Base-by-base conservation (phyloP, 2,329 filamentous ascomycete species). In the Colletotrichum noveboracense region DNA sequence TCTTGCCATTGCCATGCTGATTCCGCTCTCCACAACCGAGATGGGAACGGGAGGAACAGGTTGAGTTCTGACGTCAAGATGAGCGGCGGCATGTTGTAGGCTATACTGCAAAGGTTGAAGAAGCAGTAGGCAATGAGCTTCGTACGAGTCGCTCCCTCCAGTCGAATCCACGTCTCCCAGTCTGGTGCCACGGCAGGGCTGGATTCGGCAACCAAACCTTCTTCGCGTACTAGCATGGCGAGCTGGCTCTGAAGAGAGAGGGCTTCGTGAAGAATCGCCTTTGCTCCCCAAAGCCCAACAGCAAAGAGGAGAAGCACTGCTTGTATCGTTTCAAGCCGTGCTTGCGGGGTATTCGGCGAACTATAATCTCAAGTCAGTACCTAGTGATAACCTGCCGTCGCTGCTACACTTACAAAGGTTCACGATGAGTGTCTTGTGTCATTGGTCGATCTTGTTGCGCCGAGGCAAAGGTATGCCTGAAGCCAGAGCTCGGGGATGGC, bases 261-360 rank as follows among this genome's bases (percentile, higher is more conserved):
- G 0, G 91, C 89, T 76, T 93, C 91, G 70, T 91, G 88, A 8
- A 92, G 82, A 43, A 92, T 91, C 2, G 89, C 89, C 76, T 91
- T 91, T 34, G 89, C 89, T 3, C 90, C 90, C 91, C 91, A 93
- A 7, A 92, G 86, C 1, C 91, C 91, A 10, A 92, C 87, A 0
- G 90, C 89, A 77, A 92, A 92, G 6, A 93, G 86, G 2, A 94
- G 81, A 0, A 94, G 83, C 2, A 94, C 86, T 5, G 92, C 89
- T 79, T 94, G 92, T 4, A 93, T 93, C 0, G 91, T 94, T 80
- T 94, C 92, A 60, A 94, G 86, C 0, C 90, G 86, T 4, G 90
- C 88, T 78, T 91, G 89, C 0, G 90, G 89, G 0, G 89, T 91
- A 73, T 92, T 93, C 2, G 90, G 88, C 14, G 90, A 90, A 79